phyloP scores from a whole-genome alignment of 75 land plant species.

The Pseudotsuga menziesii region DNA sequence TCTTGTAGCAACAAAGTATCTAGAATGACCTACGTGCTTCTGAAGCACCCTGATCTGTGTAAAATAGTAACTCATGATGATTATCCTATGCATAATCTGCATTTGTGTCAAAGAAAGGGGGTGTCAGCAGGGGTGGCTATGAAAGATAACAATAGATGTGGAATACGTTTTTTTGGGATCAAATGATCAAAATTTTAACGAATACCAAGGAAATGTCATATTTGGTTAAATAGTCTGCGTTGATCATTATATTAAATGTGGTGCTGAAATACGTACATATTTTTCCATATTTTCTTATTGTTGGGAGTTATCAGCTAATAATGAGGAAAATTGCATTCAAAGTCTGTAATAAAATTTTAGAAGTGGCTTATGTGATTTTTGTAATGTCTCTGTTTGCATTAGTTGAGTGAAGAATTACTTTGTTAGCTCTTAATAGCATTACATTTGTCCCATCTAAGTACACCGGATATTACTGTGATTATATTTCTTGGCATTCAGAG shows the following conservation, averaged over 20 bases:
- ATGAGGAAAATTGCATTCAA: neutral
- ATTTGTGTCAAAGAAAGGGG: neutral
- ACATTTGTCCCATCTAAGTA: neutral
- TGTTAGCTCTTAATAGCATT: neutral
- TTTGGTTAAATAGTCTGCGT: neutral
- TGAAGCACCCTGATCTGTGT: neutral
- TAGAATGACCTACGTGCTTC: neutral
- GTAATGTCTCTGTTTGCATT: neutral
- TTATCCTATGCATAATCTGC: neutral
- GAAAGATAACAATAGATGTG: neutral
- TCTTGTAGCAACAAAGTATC: neutral
- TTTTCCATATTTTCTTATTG: too few species aligned
- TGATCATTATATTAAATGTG: neutral
- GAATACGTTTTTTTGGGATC: neutral
- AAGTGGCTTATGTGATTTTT: neutral
- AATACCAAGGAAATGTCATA: neutral
- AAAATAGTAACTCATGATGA: neutral
- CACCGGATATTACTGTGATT: neutral
- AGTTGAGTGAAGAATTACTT: neutral
- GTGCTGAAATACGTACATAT: too few species aligned
- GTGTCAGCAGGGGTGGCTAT: neutral
- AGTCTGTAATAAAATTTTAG: neutral
- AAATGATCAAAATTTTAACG: neutral
- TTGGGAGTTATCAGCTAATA: neutral
- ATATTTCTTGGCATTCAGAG: slow-evolving; percentile 1